Evolutionary conservation across 768 basidiomycete species (phyloP).

Genomic region (Rhodocollybia butyracea): DNA sequence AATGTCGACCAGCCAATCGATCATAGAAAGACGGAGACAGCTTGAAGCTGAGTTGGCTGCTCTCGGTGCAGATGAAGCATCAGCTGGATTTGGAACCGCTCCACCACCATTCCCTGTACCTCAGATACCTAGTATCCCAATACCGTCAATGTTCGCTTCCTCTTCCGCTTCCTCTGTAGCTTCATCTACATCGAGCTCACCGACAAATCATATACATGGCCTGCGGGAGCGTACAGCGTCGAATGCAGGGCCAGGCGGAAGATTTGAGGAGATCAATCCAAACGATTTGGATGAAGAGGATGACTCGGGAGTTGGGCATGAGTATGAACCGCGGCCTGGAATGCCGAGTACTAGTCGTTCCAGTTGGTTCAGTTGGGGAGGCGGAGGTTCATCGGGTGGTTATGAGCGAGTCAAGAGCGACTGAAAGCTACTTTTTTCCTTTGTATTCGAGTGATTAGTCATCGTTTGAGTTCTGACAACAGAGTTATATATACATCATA

Average conservation of each 20-base stretch:
- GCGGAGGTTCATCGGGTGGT: slow-evolving; percentile 26
- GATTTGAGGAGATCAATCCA: slow-evolving; percentile 68
- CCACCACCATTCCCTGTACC: slow-evolving; percentile 27
- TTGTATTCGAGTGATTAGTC: background rate
- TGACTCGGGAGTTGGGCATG: slow-evolving; percentile 15
- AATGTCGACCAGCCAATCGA: slow-evolving; percentile 22
- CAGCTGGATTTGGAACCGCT: slow-evolving; percentile 21
- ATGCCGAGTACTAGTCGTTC: slow-evolving; percentile 27
- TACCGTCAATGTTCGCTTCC: slow-evolving; percentile 30
- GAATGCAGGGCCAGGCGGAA: slow-evolving; percentile 24
- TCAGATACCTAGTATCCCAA: slow-evolving; percentile 19
- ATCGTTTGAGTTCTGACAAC: background rate
- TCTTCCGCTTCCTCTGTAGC: background rate
- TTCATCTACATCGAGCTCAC: slow-evolving; percentile 17
- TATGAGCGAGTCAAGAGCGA: slow-evolving; percentile 56
- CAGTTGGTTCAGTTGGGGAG: slow-evolving; percentile 56
- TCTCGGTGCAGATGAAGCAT: slow-evolving; percentile 23
- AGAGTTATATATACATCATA: no score
- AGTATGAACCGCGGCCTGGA: slow-evolving; percentile 5
- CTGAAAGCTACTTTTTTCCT: slow-evolving; percentile 17
- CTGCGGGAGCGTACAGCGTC: slow-evolving; percentile 43
- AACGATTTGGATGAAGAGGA: slow-evolving; percentile 54
- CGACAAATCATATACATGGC: slow-evolving; percentile 37
- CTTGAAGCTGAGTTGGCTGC: slow-evolving; percentile 59
- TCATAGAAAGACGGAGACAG: slow-evolving; percentile 45